Percentiles rank a stretch among this genome's conserved stretches.
Evolutionary conservation across 257 asterid genomes (phyloP).

Genomic region (Ilex asprella): DNA sequence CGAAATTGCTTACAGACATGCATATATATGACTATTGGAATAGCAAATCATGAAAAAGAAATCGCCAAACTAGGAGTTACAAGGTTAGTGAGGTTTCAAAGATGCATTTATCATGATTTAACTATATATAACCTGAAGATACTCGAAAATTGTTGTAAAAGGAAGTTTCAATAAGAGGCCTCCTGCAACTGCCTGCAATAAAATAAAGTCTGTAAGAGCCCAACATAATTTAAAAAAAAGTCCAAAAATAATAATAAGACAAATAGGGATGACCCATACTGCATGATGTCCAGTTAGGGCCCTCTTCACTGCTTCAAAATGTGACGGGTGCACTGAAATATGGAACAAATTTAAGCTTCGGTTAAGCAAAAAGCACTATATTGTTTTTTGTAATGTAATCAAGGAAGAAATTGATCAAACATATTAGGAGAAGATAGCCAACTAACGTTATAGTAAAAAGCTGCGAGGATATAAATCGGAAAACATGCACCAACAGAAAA

Average conservation of each 20-base stretch:
- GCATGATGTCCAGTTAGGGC: conserved; percentile 44
- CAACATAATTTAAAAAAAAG: not conserved
- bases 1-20: no score
- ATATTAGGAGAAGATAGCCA: conserved; percentile 2
- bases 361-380: conserved; percentile 14
- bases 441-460: no score
- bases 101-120: no score
- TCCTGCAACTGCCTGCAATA: conserved; percentile 52
- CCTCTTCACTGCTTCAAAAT: conserved; percentile 48
- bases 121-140: conserved; percentile 62
- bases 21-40: no score
- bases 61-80: no score
- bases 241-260: not conserved
- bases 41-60: no score
- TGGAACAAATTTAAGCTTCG: conserved; percentile 12
- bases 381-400: conserved; percentile 2
- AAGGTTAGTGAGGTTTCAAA: no score
- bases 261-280: conserved; percentile 30
- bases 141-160: conserved; percentile 85
- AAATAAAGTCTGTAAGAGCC: not conserved
- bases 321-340: conserved; percentile 40
- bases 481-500: not conserved
- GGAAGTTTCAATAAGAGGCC: conserved; percentile 81
- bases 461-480: not conserved
- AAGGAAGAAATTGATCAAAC: conserved; percentile 3